Base-by-base conservation (phyloP, 148 eudicot species). In the Mesembryanthemum crystallinum region DNA sequence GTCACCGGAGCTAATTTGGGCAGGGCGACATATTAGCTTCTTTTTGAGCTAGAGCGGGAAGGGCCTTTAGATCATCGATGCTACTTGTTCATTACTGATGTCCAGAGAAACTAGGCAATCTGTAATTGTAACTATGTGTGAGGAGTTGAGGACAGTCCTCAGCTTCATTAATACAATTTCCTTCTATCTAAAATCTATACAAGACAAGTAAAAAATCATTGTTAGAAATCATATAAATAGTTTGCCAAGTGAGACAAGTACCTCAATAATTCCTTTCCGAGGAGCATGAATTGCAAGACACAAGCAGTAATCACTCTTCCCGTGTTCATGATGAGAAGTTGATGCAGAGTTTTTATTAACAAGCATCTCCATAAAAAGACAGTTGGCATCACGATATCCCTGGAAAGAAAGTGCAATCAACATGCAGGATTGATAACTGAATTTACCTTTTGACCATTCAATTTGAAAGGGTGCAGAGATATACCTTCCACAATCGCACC, bases 201-300 rank as follows among this genome's bases (percentile, higher is more conserved):
- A 67, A 8, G 24, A 43, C 51, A 35, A 35, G 39, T 35, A 35
- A 35, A 35, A 35, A 35, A 35, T 35, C 39, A 35, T 35, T 35
- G 39, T 21, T 11, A 49, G 10, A 29, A 23, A 43, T n/a, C n/a
- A n/a, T n/a, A n/a, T 35, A 24, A 21, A 29, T 24, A 7, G 24
- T 3, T 23, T 39, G 58, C 3, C 54, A 32, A 63, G 60, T 43
- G 66, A 7, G 77, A 74, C 11, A 15, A 21, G 52, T 89, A 94
- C 98, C 98, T 95, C 98, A 55, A 95, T 82, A 61, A 95, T 92
- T 75, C 94, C 98, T 86, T 95, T 95, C 43, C 90, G 82, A 69
- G 98, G 98, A 43, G 98, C 98, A 75, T 95, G 97, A 74, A 95
- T 90, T 52, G 94, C 97, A 62, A 95, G 85, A 71, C 98, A 95